Evolutionary conservation across 345 rosid genomes (phyloP).

Genomic region (Salix brachista): DNA sequence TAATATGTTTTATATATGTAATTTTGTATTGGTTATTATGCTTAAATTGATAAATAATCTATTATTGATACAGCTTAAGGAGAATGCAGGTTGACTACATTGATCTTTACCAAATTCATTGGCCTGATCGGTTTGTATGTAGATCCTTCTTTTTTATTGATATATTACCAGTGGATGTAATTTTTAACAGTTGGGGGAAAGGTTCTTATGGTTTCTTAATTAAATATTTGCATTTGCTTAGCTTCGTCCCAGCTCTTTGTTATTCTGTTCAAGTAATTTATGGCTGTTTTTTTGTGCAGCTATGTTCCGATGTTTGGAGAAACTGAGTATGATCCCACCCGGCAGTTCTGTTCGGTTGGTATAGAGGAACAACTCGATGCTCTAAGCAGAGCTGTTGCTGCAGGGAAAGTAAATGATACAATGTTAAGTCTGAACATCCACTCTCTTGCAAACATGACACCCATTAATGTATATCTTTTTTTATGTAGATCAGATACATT

Average conservation of each 20-base stretch:
- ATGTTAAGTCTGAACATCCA: not conserved
- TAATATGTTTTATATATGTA: not conserved
- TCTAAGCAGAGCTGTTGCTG: slow-evolving; percentile 46
- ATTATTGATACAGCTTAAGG: slow-evolving; percentile 34
- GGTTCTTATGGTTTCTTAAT: not conserved
- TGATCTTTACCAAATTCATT: slow-evolving; percentile 62
- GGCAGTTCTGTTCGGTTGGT: slow-evolving; percentile 36
- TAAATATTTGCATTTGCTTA: not conserved
- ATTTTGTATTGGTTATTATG: not conserved
- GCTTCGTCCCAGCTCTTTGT: not conserved
- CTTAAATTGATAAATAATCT: too few species aligned
- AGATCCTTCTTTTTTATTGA: slow-evolving; percentile 11
- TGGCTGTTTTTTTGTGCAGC: slow-evolving; percentile 22
- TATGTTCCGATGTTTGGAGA: slow-evolving; percentile 69
- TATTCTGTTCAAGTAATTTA: slow-evolving; percentile 2
- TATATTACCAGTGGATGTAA: too few species aligned
- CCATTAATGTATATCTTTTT: not conserved
- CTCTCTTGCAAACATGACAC: not conserved
- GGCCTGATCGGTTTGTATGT: slow-evolving; percentile 79
- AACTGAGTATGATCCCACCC: slow-evolving; percentile 42
- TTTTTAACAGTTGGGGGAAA: not conserved
- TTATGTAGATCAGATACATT: slow-evolving; percentile 47
- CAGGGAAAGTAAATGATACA: slow-evolving; percentile 39
- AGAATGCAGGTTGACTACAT: slow-evolving; percentile 49
- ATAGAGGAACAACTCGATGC: slow-evolving; percentile 60